These are phyloP conservation scores for Drechslerella stenobrocha DNA, from an alignment of 2,329 filamentous ascomycete species.

Conservation along the genomic window DNA sequence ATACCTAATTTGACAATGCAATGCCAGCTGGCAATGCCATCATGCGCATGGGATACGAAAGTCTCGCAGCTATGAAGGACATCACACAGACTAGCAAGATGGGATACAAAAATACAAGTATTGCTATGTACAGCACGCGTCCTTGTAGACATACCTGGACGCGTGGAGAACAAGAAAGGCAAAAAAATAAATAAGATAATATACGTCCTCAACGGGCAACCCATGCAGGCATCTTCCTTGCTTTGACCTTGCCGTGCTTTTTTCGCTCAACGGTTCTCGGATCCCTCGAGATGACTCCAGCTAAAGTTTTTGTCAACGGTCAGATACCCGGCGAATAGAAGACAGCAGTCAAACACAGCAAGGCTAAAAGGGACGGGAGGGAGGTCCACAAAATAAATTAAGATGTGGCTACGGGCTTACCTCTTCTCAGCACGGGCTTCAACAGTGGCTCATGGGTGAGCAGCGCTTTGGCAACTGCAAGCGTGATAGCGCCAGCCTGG, in stretches of 20 bases:
- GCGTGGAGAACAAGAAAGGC: conserved; percentile 13
- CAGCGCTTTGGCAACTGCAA: conserved; percentile 85
- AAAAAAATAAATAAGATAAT: conserved; percentile 25
- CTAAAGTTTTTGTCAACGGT: conserved; percentile 62
- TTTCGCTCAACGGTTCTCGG: conserved; percentile 93
- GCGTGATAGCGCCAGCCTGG: conserved; percentile 89
- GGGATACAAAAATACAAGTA: conserved; percentile 19
- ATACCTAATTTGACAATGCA: background rate
- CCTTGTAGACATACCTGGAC: conserved; percentile 17
- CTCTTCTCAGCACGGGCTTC: conserved; percentile 83
- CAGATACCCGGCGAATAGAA: conserved; percentile 16
- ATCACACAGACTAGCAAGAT: conserved; percentile 32
- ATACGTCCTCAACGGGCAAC: conserved; percentile 66
- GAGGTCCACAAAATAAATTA: conserved; percentile 10
- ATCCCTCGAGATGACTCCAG: conserved; percentile 89
- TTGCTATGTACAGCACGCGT: conserved; percentile 24
- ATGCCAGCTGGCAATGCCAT: conserved; percentile 7
- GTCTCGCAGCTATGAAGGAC: conserved; percentile 13
- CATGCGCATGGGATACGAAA: conserved; percentile 26
- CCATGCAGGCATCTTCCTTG: conserved; percentile 97
- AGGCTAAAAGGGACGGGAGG: conserved; percentile 24
- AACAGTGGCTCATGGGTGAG: conserved; percentile 88
- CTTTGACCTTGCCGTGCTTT: conserved; percentile 94
- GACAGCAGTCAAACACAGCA: conserved; percentile 20
- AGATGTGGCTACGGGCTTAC: conserved; percentile 62